Evolutionary conservation across 306 rosid species (phyloP).

Genomic region (Trifolium subterraneum): DNA sequence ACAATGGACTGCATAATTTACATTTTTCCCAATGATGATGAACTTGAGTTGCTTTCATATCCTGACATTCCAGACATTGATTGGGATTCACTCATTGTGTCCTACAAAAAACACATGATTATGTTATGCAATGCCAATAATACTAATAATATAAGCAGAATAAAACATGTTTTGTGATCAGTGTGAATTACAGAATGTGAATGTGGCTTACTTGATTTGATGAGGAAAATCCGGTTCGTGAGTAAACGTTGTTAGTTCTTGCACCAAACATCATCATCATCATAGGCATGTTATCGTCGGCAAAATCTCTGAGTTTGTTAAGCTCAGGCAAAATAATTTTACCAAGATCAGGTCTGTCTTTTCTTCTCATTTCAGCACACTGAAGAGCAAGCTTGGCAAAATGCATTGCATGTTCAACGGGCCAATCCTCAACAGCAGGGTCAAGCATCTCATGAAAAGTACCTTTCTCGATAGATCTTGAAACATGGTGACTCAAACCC

Average conservation of each 20-base stretch:
- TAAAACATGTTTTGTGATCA: neutral
- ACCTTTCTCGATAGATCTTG: conserved; percentile 63
- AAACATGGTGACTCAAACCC: conserved; percentile 78
- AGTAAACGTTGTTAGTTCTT: conserved; percentile 11
- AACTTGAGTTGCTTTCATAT: conserved; percentile 53
- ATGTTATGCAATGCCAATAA: neutral
- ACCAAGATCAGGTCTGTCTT: conserved; percentile 85
- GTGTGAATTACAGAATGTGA: neutral
- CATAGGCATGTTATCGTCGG: conserved; percentile 55
- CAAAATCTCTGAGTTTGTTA: conserved; percentile 64
- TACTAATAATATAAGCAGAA: neutral
- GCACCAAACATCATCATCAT: conserved; percentile 35
- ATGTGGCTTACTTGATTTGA: conserved; percentile 51
- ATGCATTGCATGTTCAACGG: conserved; percentile 65
- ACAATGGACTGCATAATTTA: neutral
- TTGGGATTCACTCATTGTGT: conserved; percentile 44
- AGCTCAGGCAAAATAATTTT: conserved; percentile 71
- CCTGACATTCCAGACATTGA: conserved; percentile 47
- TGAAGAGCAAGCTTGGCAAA: conserved; percentile 67
- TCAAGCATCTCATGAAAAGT: conserved; percentile 72
- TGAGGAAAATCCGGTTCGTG: conserved; percentile 26
- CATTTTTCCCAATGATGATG: conserved; percentile 35
- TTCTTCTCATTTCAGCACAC: conserved; percentile 82
- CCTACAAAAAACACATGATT: conserved; percentile 45
- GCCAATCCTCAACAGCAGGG: conserved; percentile 76